Conservation (phyloP, 306 rosid species). For the Pueraria montana region DNA sequence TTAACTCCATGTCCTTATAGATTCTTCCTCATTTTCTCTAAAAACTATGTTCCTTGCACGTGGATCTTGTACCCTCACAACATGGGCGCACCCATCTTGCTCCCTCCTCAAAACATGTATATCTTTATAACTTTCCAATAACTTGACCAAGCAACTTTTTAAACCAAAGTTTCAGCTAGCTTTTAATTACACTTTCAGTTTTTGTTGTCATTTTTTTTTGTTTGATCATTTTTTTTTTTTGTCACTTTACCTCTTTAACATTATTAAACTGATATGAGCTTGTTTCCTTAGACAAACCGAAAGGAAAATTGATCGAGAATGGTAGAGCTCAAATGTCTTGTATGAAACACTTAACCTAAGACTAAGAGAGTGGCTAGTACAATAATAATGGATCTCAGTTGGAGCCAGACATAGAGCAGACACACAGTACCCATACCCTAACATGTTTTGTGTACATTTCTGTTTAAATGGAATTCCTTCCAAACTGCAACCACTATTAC, state of each 20-base stretch:
- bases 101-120: conserved; percentile 26
- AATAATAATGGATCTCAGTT: background rate
- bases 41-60: conserved; percentile 46
- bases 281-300: conserved; percentile 4
- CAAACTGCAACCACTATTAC: background rate
- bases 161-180: conserved; percentile 21
- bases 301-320: background rate
- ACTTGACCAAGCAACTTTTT: conserved; percentile 34
- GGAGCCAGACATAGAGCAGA: conserved; percentile 22
- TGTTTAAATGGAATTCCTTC: conserved; percentile 8
- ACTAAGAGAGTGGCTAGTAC: background rate
- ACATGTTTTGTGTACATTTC: conserved; percentile 23
- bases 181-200: conserved; percentile 14
- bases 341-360: background rate
- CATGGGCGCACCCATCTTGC: conserved; percentile 28
- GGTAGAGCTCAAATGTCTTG: background rate
- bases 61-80: conserved; percentile 49
- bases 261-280: background rate
- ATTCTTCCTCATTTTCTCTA: background rate
- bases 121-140: conserved; percentile 12
- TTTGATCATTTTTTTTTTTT: no score
- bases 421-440: background rate
- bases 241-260: background rate
- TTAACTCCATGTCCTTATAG: conserved; percentile 9
- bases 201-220: background rate